phyloP scores from a whole-genome alignment of 2,329 filamentous ascomycete genomes.

The Fusarium dimerum region DNA sequence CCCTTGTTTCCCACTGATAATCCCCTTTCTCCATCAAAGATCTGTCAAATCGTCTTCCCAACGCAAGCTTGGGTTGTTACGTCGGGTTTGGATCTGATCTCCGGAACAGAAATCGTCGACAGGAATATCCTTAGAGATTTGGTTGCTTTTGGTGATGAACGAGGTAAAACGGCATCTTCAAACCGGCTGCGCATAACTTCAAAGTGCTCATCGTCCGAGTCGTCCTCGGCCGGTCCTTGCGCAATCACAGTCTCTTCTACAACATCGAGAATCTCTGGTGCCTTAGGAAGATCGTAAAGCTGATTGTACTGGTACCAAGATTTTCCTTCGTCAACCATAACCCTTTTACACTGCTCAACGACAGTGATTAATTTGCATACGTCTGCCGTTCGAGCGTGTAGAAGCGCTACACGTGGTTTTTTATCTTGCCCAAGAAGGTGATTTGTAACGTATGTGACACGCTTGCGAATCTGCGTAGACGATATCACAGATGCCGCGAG shows the following conservation, averaged over 20 bases:
- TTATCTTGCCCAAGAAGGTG: slow-evolving; percentile 42
- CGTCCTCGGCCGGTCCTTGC: slow-evolving; percentile 7
- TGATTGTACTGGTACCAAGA: slow-evolving; percentile 60
- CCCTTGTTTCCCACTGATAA: neutral
- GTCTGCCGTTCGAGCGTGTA: slow-evolving; percentile 52
- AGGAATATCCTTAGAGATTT: slow-evolving; percentile 64
- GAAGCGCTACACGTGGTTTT: slow-evolving; percentile 41
- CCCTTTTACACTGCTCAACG: slow-evolving; percentile 63
- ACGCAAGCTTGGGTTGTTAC: slow-evolving; percentile 50
- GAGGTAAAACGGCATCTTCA: slow-evolving; percentile 52
- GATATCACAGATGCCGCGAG: slow-evolving; percentile 57
- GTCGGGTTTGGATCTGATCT: slow-evolving; percentile 51
- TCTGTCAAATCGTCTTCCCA: slow-evolving; percentile 20
- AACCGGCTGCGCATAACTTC: slow-evolving; percentile 60
- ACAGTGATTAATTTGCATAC: slow-evolving; percentile 69
- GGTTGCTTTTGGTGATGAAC: slow-evolving; percentile 44
- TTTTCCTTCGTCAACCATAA: slow-evolving; percentile 49
- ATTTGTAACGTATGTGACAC: slow-evolving; percentile 45
- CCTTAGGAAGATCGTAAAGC: slow-evolving; percentile 49
- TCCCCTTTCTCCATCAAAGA: neutral
- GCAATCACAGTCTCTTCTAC: slow-evolving; percentile 47
- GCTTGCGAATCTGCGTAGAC: slow-evolving; percentile 60
- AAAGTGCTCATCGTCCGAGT: slow-evolving; percentile 48
- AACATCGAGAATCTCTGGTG: slow-evolving; percentile 34
- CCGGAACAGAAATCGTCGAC: slow-evolving; percentile 53